phyloP scores from a whole-genome alignment of 345 rosid genomes.

The Linum usitatissimum region DNA sequence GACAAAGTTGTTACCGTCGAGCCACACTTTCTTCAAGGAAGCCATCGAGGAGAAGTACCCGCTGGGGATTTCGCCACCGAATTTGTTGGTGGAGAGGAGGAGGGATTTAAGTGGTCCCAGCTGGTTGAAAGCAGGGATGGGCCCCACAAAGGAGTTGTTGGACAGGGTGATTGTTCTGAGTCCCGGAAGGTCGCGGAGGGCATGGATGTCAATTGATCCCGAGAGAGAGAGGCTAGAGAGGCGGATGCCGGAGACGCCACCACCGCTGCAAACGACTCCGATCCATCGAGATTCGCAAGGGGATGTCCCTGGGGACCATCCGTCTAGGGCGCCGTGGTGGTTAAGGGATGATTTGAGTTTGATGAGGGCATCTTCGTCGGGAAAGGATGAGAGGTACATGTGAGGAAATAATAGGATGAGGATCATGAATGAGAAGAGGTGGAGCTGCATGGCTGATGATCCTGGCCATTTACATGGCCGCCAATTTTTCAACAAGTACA shows the following conservation, averaged over 20 bases:
- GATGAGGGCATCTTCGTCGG: conserved; percentile 15
- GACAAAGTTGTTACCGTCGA: conserved; percentile 11
- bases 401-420: conserved; percentile 4
- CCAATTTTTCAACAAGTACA: no score
- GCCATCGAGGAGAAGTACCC: conserved; percentile 18
- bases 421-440: conserved; percentile 11
- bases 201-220: conserved; percentile 14
- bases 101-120: conserved; percentile 19
- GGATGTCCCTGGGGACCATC: conserved; percentile 12
- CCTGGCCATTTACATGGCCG: no score
- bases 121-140: conserved; percentile 17
- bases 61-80: conserved; percentile 15
- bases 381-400: conserved; percentile 11
- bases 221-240: conserved; percentile 15
- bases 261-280: conserved; percentile 14
- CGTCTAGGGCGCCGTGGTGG: conserved; percentile 6
- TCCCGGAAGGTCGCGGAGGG: conserved; percentile 13
- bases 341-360: conserved; percentile 13
- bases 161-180: conserved; percentile 17
- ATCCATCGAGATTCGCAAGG: conserved; percentile 18
- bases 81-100: conserved; percentile 8
- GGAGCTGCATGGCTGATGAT: no score
- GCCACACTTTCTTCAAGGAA: conserved; percentile 24
- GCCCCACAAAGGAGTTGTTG: conserved; percentile 19
- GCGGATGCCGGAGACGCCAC: conserved; percentile 14